These are phyloP conservation scores for Fusarium lateritium DNA, from an alignment of 2,329 filamentous ascomycete species.

Conservation along the genomic window DNA sequence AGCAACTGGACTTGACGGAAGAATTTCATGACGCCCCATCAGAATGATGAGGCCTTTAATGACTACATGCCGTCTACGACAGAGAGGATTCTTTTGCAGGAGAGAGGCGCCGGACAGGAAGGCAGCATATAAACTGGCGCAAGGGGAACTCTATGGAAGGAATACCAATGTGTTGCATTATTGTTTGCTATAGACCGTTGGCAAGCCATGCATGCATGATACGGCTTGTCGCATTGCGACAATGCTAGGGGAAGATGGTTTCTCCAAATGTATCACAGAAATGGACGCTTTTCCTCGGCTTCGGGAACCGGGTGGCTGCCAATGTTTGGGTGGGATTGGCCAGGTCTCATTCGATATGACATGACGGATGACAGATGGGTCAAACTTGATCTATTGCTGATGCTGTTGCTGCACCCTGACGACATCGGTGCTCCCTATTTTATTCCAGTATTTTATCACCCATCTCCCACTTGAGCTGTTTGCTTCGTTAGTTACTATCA, in stretches of 20 bases:
- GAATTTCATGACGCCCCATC: conserved; percentile 19
- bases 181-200: conserved; percentile 43
- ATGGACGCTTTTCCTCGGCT: conserved; percentile 30
- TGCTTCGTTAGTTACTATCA: conserved; percentile 19
- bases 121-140: conserved; percentile 48
- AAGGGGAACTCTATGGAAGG: conserved; percentile 42
- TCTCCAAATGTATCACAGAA: conserved; percentile 29
- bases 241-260: conserved; percentile 25
- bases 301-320: conserved; percentile 33
- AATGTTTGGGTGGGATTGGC: conserved; percentile 27
- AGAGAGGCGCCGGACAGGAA: conserved; percentile 21
- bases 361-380: conserved; percentile 16
- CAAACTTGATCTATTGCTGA: conserved; percentile 24
- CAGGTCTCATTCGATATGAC: conserved; percentile 36
- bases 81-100: conserved; percentile 12
- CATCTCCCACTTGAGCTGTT: conserved; percentile 10
- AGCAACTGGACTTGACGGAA: conserved; percentile 40
- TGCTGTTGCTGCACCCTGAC: conserved; percentile 40
- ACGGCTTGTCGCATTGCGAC: conserved; percentile 16
- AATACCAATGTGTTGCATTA: conserved; percentile 46
- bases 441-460: conserved; percentile 21
- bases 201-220: conserved; percentile 22
- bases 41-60: conserved; percentile 42
- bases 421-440: conserved; percentile 25
- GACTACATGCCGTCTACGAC: conserved; percentile 45